Evolutionary conservation across 2,329 filamentous ascomycete genomes (phyloP).

Genomic region (Alternaria arborescens): DNA sequence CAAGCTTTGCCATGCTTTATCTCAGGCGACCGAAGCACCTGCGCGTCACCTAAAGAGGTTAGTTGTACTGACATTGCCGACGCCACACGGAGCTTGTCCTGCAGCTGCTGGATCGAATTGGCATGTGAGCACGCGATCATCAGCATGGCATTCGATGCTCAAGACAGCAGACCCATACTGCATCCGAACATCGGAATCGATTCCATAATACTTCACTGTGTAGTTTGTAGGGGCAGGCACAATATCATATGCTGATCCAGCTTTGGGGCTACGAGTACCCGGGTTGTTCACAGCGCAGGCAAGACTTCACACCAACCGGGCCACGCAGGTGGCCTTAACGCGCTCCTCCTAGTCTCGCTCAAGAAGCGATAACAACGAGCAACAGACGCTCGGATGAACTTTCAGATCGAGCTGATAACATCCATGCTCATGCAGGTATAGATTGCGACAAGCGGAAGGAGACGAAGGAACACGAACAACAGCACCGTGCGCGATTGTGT

Average conservation of each 20-base stretch:
- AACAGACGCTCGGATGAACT: background rate
- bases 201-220: background rate
- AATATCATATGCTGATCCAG: background rate
- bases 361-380: background rate
- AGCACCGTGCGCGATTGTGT: background rate
- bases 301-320: background rate
- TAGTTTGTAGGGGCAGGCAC: background rate
- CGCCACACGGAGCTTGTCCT: slow-evolving; percentile 11
- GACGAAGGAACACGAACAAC: background rate
- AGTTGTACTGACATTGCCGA: slow-evolving; percentile 5
- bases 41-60: slow-evolving; percentile 2
- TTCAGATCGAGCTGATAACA: background rate
- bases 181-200: background rate
- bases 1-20: slow-evolving; percentile 24
- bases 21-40: slow-evolving; percentile 7
- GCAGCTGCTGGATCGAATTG: background rate
- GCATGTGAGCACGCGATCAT: background rate
- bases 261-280: background rate
- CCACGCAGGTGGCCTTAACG: background rate
- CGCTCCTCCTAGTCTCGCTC: background rate
- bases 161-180: background rate
- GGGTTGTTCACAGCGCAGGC: background rate
- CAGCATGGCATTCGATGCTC: background rate
- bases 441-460: background rate
- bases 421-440: background rate